Evolutionary conservation across 2,329 filamentous ascomycete species (phyloP).

Genomic region (Fusarium oligoseptatum): DNA sequence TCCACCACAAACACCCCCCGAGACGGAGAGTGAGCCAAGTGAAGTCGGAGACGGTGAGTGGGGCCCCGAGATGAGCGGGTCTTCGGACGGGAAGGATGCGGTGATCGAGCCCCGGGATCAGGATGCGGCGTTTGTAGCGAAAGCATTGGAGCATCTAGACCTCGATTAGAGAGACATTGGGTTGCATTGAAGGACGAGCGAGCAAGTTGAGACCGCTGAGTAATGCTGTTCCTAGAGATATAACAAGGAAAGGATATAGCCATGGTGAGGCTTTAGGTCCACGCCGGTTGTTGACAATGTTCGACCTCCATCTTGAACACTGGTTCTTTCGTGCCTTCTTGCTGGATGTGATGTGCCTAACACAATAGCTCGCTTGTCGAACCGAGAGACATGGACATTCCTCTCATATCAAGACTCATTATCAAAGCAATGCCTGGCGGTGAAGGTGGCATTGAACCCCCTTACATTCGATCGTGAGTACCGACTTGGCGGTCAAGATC

Average conservation of each 20-base stretch:
- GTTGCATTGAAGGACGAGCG: background rate
- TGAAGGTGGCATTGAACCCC: background rate
- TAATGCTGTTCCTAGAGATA: slow-evolving; percentile 1
- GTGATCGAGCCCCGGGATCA: slow-evolving; percentile 15
- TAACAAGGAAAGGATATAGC: background rate
- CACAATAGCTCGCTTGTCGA: background rate
- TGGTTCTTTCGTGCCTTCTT: background rate
- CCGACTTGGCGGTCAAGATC: background rate
- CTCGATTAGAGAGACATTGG: slow-evolving; percentile 39
- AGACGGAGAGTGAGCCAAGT: slow-evolving; percentile 65
- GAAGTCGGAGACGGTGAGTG: slow-evolving; percentile 59
- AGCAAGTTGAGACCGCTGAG: background rate
- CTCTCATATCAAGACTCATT: background rate
- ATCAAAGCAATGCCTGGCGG: background rate
- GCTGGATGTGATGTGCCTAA: background rate
- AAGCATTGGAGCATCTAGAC: slow-evolving; percentile 43
- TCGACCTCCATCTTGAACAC: background rate
- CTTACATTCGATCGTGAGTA: background rate
- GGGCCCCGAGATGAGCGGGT: slow-evolving; percentile 30
- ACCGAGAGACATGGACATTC: background rate
- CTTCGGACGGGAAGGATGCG: slow-evolving; percentile 23
- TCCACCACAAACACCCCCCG: slow-evolving; percentile 68
- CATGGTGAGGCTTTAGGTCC: background rate
- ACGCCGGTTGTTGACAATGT: background rate
- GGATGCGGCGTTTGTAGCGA: slow-evolving; percentile 39